Base-by-base conservation (phyloP, 2,329 filamentous ascomycete genomes). In the Penicillium sp. region DNA sequence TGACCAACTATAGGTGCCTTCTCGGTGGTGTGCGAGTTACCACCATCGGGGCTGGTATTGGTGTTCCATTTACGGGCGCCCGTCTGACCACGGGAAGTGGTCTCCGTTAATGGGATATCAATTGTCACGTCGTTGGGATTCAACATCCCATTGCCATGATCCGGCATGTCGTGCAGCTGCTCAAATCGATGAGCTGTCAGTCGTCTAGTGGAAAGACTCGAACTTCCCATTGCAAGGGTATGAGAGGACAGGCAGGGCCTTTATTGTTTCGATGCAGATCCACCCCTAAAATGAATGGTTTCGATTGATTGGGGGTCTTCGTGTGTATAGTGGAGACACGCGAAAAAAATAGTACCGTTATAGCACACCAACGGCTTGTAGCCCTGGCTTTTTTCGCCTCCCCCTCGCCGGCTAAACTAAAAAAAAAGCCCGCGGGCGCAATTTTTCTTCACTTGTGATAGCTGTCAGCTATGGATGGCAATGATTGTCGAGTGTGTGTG, bases 91-190 rank as follows among this genome's bases (percentile, higher is more conserved):
- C 77, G 75, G 54, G 78, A 82, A 60, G 77, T 71, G 38, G 85
- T 80, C 45, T 77, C 78, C 61, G 83, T 79, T 59, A 88, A 75
- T 8, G 85, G 85, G 50, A 88, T 88, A 62, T 86, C 80, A 63
- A 83, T 83, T 26, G 82, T 84, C 41, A 78, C 79, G 64, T 84
- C 81, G 60, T 81, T 77, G 28, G 78, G 75, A 54, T 75, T 76
- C 48, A 41, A 45, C 31, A 36, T 45, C 70, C 62, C 77, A 80
- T 42, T 80, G 49, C 70, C 72, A 61, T 71, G 64, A 28, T 66
- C 65, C 9, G 65, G 48, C 33, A 61, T 61, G 44, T 74, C 73
- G 30, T 67, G 72, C 38, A 76, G 68, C 22, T 73, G 74, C 53
- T 77, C 68, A 56, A 80, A 80, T 53, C 76, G 75, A 61, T 79